phyloP scores from a whole-genome alignment of 1,139 yeast genomes.

The Suhomyces coccinellae region DNA sequence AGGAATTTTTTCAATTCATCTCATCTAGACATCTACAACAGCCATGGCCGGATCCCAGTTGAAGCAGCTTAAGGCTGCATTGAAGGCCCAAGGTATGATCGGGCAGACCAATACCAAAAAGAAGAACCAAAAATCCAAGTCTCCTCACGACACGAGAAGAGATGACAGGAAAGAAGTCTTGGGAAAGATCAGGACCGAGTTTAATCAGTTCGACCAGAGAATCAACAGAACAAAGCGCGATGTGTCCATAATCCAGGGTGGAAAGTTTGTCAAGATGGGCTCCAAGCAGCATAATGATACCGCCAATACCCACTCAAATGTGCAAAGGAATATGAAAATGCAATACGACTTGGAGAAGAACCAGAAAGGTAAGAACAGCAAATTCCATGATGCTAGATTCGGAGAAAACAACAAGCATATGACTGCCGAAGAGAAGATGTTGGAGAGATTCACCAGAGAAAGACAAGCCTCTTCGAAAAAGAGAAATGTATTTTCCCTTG shows the following conservation, averaged over 20 bases:
- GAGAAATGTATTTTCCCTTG: slow-evolving; percentile 62
- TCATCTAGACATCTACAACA: slow-evolving; percentile 1
- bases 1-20: slow-evolving; percentile 2
- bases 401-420: slow-evolving; percentile 79
- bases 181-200: slow-evolving; percentile 68
- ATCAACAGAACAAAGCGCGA: slow-evolving; percentile 68
- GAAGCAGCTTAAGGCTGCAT: slow-evolving; percentile 74
- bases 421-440: slow-evolving; percentile 89
- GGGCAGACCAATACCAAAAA: slow-evolving; percentile 73
- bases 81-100: slow-evolving; percentile 75
- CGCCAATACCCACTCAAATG: slow-evolving; percentile 61
- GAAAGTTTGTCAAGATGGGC: slow-evolving; percentile 58
- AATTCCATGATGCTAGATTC: slow-evolving; percentile 81
- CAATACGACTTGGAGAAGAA: slow-evolving; percentile 67
- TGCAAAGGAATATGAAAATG: slow-evolving; percentile 69
- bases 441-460: slow-evolving; percentile 90
- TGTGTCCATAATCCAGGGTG: slow-evolving; percentile 55
- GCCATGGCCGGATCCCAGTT: slow-evolving; percentile 88
- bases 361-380: slow-evolving; percentile 71
- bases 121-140: slow-evolving; percentile 52
- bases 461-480: slow-evolving; percentile 59
- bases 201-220: slow-evolving; percentile 86
- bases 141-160: slow-evolving; percentile 68
- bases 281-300: slow-evolving; percentile 46
- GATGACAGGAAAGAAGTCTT: slow-evolving; percentile 62